phyloP scores from a whole-genome alignment of 2,329 filamentous ascomycete species.

The Neonectria punicea region DNA sequence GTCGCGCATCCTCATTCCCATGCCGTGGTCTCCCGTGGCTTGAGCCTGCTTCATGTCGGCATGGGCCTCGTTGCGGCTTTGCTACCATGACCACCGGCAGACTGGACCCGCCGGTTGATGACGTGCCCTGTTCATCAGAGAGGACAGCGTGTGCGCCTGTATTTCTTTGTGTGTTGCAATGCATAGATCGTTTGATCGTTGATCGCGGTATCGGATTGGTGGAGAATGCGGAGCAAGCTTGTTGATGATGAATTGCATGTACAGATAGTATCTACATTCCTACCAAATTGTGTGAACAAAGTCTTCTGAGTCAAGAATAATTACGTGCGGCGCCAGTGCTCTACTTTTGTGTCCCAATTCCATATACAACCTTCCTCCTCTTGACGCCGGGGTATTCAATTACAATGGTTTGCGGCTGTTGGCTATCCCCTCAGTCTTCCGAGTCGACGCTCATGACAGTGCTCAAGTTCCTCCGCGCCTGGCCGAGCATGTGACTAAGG shows the following conservation, averaged over 20 bases:
- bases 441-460: constrained; percentile 77
- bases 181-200: constrained; percentile 33
- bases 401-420: constrained; percentile 31
- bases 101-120: not conserved
- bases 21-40: constrained; percentile 95
- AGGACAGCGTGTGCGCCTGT: not conserved
- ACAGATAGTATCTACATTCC: constrained; percentile 38
- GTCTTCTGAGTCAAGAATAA: constrained; percentile 5
- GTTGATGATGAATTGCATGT: constrained; percentile 41
- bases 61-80: not conserved
- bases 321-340: constrained; percentile 2
- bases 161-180: constrained; percentile 11
- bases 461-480: constrained; percentile 77
- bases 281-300: constrained; percentile 33
- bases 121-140: not conserved
- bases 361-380: constrained; percentile 9
- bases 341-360: constrained; percentile 4
- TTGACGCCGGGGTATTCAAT: constrained; percentile 41
- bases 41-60: constrained; percentile 53
- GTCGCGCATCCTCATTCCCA: constrained; percentile 90
- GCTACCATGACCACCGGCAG: not conserved
- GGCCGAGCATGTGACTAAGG: constrained; percentile 76
- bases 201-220: constrained; percentile 27
- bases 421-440: constrained; percentile 32
- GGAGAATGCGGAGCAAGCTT: constrained; percentile 33